These are phyloP conservation scores for Cephaloascus fragrans DNA, from an alignment of 805 yeast species.

Conservation along the genomic window DNA sequence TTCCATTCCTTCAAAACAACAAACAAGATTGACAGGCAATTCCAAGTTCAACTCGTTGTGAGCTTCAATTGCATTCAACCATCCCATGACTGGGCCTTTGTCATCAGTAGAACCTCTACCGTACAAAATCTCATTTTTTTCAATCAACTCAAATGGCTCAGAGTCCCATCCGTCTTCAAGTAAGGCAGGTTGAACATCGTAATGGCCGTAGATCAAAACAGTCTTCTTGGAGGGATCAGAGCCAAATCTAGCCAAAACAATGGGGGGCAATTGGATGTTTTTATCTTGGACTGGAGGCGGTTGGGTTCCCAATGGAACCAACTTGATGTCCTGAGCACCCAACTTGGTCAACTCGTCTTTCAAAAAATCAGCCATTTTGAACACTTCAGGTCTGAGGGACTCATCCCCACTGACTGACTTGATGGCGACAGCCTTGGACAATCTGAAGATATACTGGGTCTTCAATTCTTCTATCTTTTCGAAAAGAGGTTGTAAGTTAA, in stretches of 20 bases:
- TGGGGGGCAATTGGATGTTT: constrained; percentile 77
- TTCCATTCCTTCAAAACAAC: constrained; percentile 99
- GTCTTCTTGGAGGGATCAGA: constrained; percentile 75
- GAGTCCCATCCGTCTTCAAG: constrained; percentile 91
- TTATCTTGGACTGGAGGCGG: constrained; percentile 79
- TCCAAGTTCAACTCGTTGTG: constrained; percentile 78
- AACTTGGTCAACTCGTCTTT: constrained; percentile 55
- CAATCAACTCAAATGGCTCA: constrained; percentile 74
- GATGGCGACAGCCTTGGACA: constrained; percentile 81
- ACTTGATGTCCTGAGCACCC: constrained; percentile 76
- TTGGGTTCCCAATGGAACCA: constrained; percentile 78
- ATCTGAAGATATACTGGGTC: constrained; percentile 62
- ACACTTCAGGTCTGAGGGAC: constrained; percentile 76
- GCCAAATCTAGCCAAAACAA: constrained; percentile 87
- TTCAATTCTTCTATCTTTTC: constrained; percentile 64
- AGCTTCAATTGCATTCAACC: constrained; percentile 91
- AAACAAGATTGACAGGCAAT: constrained; percentile 85
- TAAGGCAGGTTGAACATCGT: constrained; percentile 96
- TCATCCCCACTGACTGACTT: constrained; percentile 95
- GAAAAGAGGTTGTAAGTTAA: constrained; percentile 35
- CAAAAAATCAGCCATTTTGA: constrained; percentile 81
- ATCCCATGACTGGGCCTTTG: constrained; percentile 95
- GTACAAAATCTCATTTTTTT: constrained; percentile 55
- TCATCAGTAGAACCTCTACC: constrained; percentile 98
- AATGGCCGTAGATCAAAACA: constrained; percentile 89